Percentiles rank a stretch among this genome's conserved stretches.
Conservation (phyloP, 1,284 basidiomycete genomes). For the Rhizoctonia solani region DNA sequence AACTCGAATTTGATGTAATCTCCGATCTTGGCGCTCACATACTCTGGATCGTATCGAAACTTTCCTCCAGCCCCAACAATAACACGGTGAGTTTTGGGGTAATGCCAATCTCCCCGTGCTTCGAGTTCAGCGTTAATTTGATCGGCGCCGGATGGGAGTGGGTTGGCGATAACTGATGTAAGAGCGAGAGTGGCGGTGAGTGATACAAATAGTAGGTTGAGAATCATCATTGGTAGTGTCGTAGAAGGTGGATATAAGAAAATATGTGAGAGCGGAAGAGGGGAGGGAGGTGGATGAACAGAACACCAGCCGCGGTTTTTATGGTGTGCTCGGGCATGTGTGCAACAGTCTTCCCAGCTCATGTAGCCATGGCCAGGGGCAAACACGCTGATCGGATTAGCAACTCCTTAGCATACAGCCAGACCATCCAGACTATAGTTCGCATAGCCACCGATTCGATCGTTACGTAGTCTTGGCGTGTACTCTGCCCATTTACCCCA, state of each 20-base stretch:
- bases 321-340: no score
- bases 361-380: no score
- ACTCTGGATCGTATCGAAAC: slow-evolving; percentile 20
- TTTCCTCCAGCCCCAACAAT: slow-evolving; percentile 1
- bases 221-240: neutral
- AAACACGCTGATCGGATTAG: no score
- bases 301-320: no score
- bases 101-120: neutral
- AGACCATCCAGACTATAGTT: no score
- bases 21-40: slow-evolving; percentile 23
- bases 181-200: slow-evolving; percentile 11
- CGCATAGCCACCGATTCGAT: no score
- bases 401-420: no score
- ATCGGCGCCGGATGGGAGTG: neutral
- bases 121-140: neutral
- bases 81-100: slow-evolving; percentile 27
- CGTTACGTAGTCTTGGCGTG: no score
- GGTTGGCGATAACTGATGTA: neutral
- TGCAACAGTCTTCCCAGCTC: no score
- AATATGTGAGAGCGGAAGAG: neutral
- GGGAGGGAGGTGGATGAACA: neutral
- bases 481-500: no score
- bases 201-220: slow-evolving; percentile 11
- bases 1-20: slow-evolving; percentile 31
- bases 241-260: neutral